Evolutionary conservation across 176 grass and related monocot species (phyloP).

Genomic region (Secale cereale): DNA sequence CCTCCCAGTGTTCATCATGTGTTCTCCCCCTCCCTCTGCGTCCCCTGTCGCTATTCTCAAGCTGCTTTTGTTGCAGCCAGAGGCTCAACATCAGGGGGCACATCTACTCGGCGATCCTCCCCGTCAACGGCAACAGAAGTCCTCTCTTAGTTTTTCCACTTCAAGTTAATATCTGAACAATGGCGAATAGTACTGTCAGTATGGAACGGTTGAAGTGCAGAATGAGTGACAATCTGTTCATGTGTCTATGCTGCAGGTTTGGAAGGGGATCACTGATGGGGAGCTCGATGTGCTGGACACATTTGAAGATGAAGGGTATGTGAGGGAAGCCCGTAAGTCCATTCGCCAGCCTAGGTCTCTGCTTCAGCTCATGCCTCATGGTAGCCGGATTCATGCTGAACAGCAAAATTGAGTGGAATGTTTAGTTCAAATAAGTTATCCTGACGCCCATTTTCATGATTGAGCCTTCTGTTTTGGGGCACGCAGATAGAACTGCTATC

Average conservation of each 20-base stretch:
- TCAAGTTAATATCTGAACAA: not conserved
- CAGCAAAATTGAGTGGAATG: not conserved
- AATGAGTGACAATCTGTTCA: not conserved
- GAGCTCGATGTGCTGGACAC: slow-evolving; percentile 71
- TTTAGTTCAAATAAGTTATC: not conserved
- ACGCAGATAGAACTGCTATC: not conserved
- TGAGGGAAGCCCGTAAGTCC: slow-evolving; percentile 69
- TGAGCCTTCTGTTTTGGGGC: not conserved
- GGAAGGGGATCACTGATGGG: slow-evolving; percentile 50
- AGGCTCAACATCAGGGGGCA: slow-evolving; percentile 69
- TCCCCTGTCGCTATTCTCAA: not conserved
- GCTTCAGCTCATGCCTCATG: not conserved
- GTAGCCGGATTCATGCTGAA: not conserved
- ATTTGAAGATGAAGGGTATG: slow-evolving; percentile 83
- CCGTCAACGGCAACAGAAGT: slow-evolving; percentile 41
- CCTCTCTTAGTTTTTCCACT: too few relatives aligned
- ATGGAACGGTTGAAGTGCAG: not conserved
- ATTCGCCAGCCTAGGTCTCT: too few relatives aligned
- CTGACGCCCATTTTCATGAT: not conserved
- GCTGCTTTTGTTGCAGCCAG: slow-evolving; percentile 20
- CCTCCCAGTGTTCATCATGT: not conserved
- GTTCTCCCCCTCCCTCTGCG: not conserved
- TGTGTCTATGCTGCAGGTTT: slow-evolving; percentile 29
- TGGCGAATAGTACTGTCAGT: not conserved
- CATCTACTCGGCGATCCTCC: slow-evolving; percentile 85